Conservation (phyloP, 2,329 filamentous ascomycete species). For the Alternaria novae-zelandiae region DNA sequence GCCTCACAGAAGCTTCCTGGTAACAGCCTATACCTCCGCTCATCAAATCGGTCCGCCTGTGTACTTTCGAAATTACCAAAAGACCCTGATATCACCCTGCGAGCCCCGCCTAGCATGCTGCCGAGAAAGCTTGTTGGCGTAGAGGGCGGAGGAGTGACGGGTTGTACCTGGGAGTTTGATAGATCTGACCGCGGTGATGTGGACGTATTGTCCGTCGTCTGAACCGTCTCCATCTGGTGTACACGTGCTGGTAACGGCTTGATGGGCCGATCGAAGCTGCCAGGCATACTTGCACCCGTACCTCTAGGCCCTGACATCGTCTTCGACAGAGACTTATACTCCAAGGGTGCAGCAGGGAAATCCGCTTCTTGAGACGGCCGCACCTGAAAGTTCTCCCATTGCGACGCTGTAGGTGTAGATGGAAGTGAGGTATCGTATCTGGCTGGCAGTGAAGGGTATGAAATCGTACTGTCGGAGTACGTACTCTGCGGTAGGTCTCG, state of each 20-base stretch:
- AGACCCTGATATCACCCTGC: conserved; percentile 11
- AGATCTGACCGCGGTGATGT: not conserved
- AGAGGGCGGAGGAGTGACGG: not conserved
- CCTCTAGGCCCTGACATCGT: conserved; percentile 6
- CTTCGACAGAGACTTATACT: not conserved
- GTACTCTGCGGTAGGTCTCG: not conserved
- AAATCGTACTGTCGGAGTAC: not conserved
- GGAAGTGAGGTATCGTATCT: not conserved
- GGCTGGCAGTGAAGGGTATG: not conserved
- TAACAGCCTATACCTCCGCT: conserved; percentile 8
- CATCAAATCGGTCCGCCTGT: conserved; percentile 7
- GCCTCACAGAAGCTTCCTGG: not conserved
- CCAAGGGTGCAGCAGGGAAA: not conserved
- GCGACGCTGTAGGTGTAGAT: not conserved
- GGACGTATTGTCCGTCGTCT: not conserved
- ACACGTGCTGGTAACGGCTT: not conserved
- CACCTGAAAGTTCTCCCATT: not conserved
- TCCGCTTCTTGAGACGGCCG: not conserved
- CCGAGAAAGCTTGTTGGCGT: too few relatives aligned
- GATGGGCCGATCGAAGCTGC: conserved; percentile 10
- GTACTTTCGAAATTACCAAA: conserved; percentile 19
- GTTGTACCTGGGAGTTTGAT: not conserved
- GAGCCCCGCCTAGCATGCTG: not conserved
- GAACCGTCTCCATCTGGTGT: not conserved
- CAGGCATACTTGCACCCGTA: conserved; percentile 8